phyloP scores from a whole-genome alignment of 2,329 filamentous ascomycete genomes.

The Shiraia bambusicola region DNA sequence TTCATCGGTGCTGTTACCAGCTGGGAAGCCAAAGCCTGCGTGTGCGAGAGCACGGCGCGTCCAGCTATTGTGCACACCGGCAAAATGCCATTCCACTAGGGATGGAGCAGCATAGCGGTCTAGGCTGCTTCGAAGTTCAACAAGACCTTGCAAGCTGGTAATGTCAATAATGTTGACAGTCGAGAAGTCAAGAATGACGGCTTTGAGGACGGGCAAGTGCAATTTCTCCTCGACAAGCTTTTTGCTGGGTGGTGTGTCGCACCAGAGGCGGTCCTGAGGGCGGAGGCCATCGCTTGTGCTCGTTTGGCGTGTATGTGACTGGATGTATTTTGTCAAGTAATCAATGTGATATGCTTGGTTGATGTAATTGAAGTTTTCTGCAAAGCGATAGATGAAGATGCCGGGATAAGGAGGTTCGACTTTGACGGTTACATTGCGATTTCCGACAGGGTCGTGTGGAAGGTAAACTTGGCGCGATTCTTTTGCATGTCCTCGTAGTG shows the following conservation, averaged over 20 bases:
- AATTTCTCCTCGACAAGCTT: conserved; percentile 10
- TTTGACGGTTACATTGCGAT: conserved; percentile 53
- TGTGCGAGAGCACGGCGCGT: conserved; percentile 57
- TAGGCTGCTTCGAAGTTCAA: conserved; percentile 57
- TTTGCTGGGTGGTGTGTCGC: conserved; percentile 48
- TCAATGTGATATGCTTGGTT: conserved; percentile 86
- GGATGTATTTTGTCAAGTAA: conserved; percentile 68
- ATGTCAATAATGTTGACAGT: conserved; percentile 59
- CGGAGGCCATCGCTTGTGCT: conserved; percentile 20
- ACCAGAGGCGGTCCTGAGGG: conserved; percentile 55
- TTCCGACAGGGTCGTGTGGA: conserved; percentile 55
- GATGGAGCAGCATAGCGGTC: conserved; percentile 51
- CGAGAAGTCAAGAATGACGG: conserved; percentile 59
- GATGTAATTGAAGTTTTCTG: conserved; percentile 90
- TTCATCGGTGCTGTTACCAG: conserved; percentile 2
- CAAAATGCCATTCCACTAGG: conserved; percentile 49
- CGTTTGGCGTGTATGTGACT: conserved; percentile 44
- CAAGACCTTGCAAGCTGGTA: conserved; percentile 56
- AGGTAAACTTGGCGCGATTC: conserved; percentile 23
- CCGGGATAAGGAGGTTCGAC: conserved; percentile 72
- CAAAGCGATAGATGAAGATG: conserved; percentile 92
- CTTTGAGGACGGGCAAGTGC: conserved; percentile 51
- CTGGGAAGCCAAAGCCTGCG: conserved; percentile 56
- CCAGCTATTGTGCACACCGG: conserved; percentile 57
- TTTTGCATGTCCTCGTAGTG: conserved; percentile 37